Conservation (phyloP, 305 asterid species). For the Nicotiana rustica region DNA sequence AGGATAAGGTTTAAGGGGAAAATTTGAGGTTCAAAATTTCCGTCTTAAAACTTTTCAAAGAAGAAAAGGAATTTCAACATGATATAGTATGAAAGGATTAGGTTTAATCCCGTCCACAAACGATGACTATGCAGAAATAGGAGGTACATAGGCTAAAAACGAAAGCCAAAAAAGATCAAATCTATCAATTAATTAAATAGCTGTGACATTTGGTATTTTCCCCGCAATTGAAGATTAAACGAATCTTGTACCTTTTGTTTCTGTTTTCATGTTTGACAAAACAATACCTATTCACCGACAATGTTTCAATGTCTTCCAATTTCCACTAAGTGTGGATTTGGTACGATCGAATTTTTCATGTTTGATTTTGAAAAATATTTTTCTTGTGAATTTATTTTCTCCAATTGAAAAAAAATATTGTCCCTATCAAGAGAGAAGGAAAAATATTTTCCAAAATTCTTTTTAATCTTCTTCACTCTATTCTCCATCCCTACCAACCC, state of each 20-base stretch:
- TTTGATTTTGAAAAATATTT: too few species aligned
- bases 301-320: neutral
- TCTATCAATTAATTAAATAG: conserved; percentile 32
- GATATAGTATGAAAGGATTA: conserved; percentile 30
- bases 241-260: neutral
- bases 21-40: too few species aligned
- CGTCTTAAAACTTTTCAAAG: too few species aligned
- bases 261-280: neutral
- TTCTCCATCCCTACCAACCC: too few species aligned
- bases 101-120: conserved; percentile 35
- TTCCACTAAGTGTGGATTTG: too few species aligned
- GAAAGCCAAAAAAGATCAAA: neutral
- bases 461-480: too few species aligned
- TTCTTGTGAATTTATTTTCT: too few species aligned
- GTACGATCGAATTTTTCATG: too few species aligned
- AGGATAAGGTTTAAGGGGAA: too few species aligned
- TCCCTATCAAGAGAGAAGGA: too few species aligned
- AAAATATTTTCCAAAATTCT: too few species aligned
- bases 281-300: neutral
- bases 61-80: neutral
- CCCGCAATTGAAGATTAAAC: neutral
- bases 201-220: conserved; percentile 35
- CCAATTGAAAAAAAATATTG: too few species aligned
- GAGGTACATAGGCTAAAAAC: neutral
- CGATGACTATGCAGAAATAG: neutral